Base-by-base conservation (phyloP, 75 land plant species). In the Selaginella moellendorffii region DNA sequence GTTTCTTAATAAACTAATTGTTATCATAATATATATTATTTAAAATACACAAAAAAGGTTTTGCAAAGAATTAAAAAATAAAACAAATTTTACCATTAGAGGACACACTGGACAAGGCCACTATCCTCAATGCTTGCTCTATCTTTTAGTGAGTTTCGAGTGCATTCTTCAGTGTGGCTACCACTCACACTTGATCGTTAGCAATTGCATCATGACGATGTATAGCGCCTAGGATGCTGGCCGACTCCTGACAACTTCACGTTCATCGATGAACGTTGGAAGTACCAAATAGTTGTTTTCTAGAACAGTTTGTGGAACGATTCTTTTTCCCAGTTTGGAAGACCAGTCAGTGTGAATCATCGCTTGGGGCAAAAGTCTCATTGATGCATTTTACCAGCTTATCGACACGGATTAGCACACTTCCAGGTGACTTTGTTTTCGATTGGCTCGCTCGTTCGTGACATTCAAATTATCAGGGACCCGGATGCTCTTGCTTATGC, bases 381-480 rank as follows among this genome's bases (percentile, higher is more conserved):
- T 91, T 54, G 97, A 95, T n/a, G n/a, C 97, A 24, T 91, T 91
- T 68, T 91, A 78, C 74, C 97, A 91, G 61, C 97, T 91, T 10
- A 64, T 88, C 53, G 97, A 91, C 61, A 91, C 97, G 0, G 83
- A 91, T 91, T 30, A 78, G 74, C 58, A 91, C 97, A 28, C 73
- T 91, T 31, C 97, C 86, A 21, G 92, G 92, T 85, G 20, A 21
- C 26, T 36, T 5, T 36, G 46, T 36, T 5, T 36, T 5, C 14
- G 46, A 5, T 5, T 36, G 46, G 5, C 10, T 36, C 14, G 14
- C 14, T 5, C 14, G n/a, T 5, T 36, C 14, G 46, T 36, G 14
- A 36, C 46, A 14, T 5, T 5, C 5, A 5, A 70, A 52, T 85
- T 54, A 24, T 1, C 72, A 88, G 97, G 80, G 84, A 91, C 63